Percentiles rank a stretch among this genome's conserved stretches.
phyloP scores from a whole-genome alignment of 768 basidiomycete genomes.

The Auriscalpium vulgare region DNA sequence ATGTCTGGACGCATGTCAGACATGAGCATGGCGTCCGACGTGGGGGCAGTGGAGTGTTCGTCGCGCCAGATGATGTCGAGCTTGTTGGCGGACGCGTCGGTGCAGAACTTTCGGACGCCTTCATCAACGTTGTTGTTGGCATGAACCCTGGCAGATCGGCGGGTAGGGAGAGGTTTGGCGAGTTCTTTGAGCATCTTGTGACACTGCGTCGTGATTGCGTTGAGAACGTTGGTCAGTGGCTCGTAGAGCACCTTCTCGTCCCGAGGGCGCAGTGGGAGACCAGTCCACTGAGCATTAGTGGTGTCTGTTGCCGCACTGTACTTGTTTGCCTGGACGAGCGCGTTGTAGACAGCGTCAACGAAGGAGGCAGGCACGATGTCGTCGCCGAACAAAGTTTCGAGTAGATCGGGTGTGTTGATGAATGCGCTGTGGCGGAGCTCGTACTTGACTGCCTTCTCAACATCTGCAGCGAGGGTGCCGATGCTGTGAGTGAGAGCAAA shows the following conservation, averaged over 20 bases:
- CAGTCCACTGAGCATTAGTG: background rate
- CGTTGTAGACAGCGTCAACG: background rate
- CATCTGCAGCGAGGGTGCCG: too few relatives aligned
- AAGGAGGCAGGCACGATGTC: background rate
- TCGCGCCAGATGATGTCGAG: background rate
- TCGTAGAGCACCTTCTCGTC: background rate
- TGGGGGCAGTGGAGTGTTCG: background rate
- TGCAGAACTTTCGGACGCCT: background rate
- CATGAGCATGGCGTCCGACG: background rate
- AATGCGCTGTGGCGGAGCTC: background rate
- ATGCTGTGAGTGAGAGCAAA: too few relatives aligned
- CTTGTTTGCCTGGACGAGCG: background rate
- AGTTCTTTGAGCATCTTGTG: background rate
- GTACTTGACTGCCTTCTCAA: background rate
- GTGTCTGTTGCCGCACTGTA: background rate
- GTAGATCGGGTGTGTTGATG: background rate
- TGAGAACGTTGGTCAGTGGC: background rate
- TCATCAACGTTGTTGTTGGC: too few relatives aligned
- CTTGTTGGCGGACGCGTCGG: background rate
- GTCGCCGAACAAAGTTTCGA: background rate
- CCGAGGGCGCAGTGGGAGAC: background rate
- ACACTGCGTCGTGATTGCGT: background rate
- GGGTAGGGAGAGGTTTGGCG: too few relatives aligned
- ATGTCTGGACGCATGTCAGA: background rate
- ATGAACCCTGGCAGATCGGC: too few relatives aligned